A percentile compares a stretch with the other conserved stretches of the same genome.
Conservation (phyloP, 305 asterid species). For the Solanum chacoense region DNA sequence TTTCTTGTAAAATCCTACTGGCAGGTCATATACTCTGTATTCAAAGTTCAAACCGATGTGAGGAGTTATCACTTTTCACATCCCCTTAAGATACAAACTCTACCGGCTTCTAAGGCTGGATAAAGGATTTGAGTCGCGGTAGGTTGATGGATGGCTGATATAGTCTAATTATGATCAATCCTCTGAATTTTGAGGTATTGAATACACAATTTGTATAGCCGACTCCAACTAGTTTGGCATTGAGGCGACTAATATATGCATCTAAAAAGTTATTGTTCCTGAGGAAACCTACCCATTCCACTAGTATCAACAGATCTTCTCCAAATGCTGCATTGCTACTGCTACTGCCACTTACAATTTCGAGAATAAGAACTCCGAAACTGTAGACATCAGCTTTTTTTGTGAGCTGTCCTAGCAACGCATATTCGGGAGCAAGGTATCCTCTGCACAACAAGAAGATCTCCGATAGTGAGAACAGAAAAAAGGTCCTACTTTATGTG, state of each 20-base stretch:
- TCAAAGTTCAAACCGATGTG: neutral
- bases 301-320: slow-evolving; percentile 39
- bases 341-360: slow-evolving; percentile 62
- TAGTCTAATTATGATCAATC: neutral
- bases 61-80: neutral
- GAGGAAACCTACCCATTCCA: slow-evolving; percentile 62
- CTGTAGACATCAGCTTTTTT: slow-evolving; percentile 86
- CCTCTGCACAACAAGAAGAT: slow-evolving; percentile 39
- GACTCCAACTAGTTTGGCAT: neutral
- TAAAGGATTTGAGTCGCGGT: neutral
- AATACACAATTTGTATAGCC: neutral
- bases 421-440: slow-evolving; percentile 86
- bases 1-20: neutral
- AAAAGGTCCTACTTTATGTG: neutral
- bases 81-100: neutral
- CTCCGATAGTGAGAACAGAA: neutral
- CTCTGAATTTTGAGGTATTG: neutral
- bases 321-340: slow-evolving; percentile 71
- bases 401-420: slow-evolving; percentile 60
- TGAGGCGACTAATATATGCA: neutral
- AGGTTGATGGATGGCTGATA: neutral
- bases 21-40: neutral
- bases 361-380: slow-evolving; percentile 76
- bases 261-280: neutral
- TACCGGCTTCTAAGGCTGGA: neutral